Percentiles rank a stretch among this genome's conserved stretches.
Evolutionary conservation across 352 stramenopile genomes (phyloP).

Genomic region (Globisporangium irregulare): DNA sequence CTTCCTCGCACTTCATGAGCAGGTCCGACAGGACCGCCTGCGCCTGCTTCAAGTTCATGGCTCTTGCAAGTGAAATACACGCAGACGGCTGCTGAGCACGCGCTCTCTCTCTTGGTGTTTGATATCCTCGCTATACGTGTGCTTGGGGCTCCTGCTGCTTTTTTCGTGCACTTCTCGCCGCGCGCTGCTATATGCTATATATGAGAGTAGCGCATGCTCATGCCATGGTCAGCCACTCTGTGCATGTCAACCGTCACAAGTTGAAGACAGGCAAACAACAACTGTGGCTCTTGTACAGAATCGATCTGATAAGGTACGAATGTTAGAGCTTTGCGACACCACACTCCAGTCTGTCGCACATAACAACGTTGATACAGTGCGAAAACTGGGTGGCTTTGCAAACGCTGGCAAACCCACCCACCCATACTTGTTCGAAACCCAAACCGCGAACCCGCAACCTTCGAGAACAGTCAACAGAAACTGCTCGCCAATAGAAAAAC

Average conservation of each 20-base stretch:
- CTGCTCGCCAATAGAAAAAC: slow-evolving; percentile 10
- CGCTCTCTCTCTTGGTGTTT: neutral
- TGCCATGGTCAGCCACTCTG: too few relatives aligned
- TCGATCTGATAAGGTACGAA: neutral
- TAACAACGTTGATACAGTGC: neutral
- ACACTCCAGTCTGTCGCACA: neutral
- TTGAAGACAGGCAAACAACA: neutral
- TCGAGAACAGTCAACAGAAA: neutral
- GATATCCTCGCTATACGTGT: neutral
- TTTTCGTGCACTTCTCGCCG: neutral
- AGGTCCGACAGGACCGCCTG: slow-evolving; percentile 57
- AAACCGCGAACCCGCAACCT: neutral
- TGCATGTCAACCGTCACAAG: neutral
- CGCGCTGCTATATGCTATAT: too few relatives aligned
- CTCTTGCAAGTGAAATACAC: neutral
- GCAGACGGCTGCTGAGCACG: too few relatives aligned
- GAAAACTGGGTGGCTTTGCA: too few relatives aligned
- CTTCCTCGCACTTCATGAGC: slow-evolving; percentile 60
- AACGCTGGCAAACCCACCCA: neutral
- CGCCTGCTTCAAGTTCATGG: slow-evolving; percentile 56
- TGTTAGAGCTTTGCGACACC: neutral
- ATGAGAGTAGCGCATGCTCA: too few relatives aligned
- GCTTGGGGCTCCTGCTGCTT: neutral
- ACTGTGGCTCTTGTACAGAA: neutral
- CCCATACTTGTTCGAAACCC: neutral